phyloP scores from a whole-genome alignment of 441 rosid genomes.

The Kokia cookei region DNA sequence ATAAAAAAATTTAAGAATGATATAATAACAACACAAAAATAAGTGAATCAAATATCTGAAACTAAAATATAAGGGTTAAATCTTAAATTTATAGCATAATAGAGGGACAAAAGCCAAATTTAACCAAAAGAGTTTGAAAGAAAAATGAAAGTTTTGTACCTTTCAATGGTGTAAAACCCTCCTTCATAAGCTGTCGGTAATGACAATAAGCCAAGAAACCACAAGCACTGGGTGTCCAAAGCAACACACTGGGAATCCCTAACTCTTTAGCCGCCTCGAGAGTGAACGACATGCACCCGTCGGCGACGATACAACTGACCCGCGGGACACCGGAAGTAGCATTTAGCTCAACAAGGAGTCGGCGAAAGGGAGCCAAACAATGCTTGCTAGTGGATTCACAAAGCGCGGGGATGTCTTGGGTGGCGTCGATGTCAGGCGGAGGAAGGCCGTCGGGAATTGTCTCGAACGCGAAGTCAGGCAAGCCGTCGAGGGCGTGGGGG shows the following conservation, averaged over 20 bases:
- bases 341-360: constrained; percentile 9
- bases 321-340: background rate
- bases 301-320: constrained; percentile 16
- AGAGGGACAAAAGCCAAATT: too few relatives aligned
- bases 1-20: too few relatives aligned
- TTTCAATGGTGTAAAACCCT: background rate
- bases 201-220: constrained; percentile 1
- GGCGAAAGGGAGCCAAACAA: constrained; percentile 4
- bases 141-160: background rate
- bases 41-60: too few relatives aligned
- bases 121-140: too few relatives aligned
- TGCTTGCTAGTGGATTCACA: background rate
- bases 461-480: constrained; percentile 5
- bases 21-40: too few relatives aligned
- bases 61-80: too few relatives aligned
- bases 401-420: constrained; percentile 2
- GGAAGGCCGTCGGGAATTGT: constrained; percentile 15
- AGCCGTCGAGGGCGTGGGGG: constrained; percentile 1
- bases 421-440: background rate
- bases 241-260: constrained; percentile 15
- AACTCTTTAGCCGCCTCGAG: constrained; percentile 18
- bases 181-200: constrained; percentile 7
- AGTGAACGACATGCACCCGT: constrained; percentile 20
- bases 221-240: constrained; percentile 24
- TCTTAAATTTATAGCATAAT: too few relatives aligned